These are phyloP conservation scores for Daldinia sp. DNA, from an alignment of 2,329 filamentous ascomycete genomes.

Conservation along the genomic window DNA sequence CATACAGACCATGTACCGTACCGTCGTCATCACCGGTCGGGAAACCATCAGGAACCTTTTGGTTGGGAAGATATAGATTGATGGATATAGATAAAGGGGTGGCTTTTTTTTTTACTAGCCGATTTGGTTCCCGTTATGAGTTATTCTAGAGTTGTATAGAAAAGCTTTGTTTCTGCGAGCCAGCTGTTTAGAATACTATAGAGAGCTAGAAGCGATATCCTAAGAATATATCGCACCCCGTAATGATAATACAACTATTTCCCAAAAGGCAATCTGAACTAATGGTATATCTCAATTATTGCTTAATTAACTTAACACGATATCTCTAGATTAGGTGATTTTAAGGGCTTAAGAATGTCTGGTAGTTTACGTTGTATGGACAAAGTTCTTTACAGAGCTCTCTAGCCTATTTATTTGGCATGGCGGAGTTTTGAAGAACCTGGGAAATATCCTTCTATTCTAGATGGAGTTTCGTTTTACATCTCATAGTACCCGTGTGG, in stretches of 20 bases:
- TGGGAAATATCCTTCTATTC: not conserved
- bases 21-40: conserved; percentile 76
- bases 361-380: not conserved
- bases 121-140: not conserved
- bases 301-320: not conserved
- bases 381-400: not conserved
- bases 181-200: conserved; percentile 23
- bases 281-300: not conserved
- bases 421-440: not conserved
- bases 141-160: not conserved
- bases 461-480: not conserved
- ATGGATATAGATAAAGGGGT: conserved; percentile 66
- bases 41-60: conserved; percentile 82
- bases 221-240: conserved; percentile 6
- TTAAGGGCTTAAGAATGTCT: not conserved
- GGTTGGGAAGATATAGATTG: conserved; percentile 73
- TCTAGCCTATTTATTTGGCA: no score
- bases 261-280: not conserved
- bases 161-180: not conserved
- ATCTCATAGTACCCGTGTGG: not conserved
- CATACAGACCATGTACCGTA: conserved; percentile 85
- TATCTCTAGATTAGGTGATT: not conserved
- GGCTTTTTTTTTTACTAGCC: not conserved
- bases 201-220: conserved; percentile 28
- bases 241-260: conserved; percentile 31